Evolutionary conservation across 2,329 filamentous ascomycete genomes (phyloP).

Genomic region (Colletotrichum zoysiae): DNA sequence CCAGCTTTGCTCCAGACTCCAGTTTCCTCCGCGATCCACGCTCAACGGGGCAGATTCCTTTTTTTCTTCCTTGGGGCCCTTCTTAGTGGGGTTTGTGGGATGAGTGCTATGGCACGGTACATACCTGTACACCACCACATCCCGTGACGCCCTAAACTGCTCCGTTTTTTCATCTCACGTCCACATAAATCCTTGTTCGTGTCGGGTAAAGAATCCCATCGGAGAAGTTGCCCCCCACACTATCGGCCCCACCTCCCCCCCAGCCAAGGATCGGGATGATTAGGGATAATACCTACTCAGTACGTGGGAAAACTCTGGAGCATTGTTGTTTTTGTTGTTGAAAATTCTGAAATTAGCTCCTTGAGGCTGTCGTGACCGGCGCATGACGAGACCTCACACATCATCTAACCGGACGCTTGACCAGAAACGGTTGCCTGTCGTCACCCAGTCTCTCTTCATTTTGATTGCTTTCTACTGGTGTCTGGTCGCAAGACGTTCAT

Average conservation of each 20-base stretch:
- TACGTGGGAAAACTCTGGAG: neutral
- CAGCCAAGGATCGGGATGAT: conserved; percentile 12
- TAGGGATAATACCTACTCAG: neutral
- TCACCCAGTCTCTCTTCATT: neutral
- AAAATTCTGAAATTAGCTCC: conserved; percentile 12
- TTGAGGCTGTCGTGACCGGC: conserved; percentile 14
- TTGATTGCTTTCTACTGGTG: neutral
- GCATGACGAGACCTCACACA: neutral
- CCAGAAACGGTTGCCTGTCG: conserved; percentile 12
- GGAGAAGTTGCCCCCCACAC: conserved; percentile 30
- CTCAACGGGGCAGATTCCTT: neutral
- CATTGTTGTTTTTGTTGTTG: neutral
- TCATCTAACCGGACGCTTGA: conserved; percentile 16
- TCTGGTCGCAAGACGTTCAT: conserved; percentile 1
- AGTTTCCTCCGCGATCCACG: conserved; percentile 5
- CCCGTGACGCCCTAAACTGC: neutral
- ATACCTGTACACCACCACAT: neutral
- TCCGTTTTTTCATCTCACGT: neutral
- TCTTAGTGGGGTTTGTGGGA: neutral
- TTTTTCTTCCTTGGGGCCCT: neutral
- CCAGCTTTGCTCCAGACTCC: neutral
- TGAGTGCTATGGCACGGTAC: neutral
- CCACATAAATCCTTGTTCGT: conserved; percentile 12
- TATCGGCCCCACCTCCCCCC: conserved; percentile 1
- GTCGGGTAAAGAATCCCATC: conserved; percentile 21